A percentile compares a stretch with the other conserved stretches of the same genome.
phyloP scores from a whole-genome alignment of 257 asterid genomes.

The Primulina eburnea region DNA sequence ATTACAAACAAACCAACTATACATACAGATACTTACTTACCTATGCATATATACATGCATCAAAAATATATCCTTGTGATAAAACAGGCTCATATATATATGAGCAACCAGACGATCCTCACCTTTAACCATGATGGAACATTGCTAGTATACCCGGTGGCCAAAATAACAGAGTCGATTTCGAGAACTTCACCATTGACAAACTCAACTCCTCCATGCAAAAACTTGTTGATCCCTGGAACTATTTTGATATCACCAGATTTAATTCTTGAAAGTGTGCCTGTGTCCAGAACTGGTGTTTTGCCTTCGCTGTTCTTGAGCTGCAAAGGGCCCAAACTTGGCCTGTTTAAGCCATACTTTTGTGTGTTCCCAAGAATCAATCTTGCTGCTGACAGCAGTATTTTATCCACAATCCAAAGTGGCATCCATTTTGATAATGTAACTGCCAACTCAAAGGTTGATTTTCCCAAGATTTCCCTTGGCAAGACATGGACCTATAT shows the following conservation, averaged over 20 bases:
- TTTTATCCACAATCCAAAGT: constrained; percentile 60
- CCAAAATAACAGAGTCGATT: constrained; percentile 64
- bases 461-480: constrained; percentile 67
- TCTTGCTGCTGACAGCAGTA: constrained; percentile 53
- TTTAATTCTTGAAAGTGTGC: constrained; percentile 63
- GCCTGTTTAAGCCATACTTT: constrained; percentile 69
- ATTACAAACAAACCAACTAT: neutral
- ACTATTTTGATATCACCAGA: constrained; percentile 75
- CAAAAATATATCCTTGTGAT: neutral
- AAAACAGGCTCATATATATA: too few relatives aligned
- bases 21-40: neutral
- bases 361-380: constrained; percentile 65
- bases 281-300: constrained; percentile 89
- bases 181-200: constrained; percentile 55
- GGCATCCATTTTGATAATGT: constrained; percentile 71
- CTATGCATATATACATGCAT: neutral
- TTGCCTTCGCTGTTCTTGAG: constrained; percentile 69
- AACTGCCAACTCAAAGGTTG: constrained; percentile 66
- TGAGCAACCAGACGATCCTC: constrained; percentile 6
- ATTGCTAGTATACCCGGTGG: constrained; percentile 94
- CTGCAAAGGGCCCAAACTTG: constrained; percentile 70
- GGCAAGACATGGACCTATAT: constrained; percentile 86
- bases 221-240: constrained; percentile 69
- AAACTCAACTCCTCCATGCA: constrained; percentile 59
- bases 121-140: constrained; percentile 95